A percentile compares a stretch with the other conserved stretches of the same genome.
These are phyloP conservation scores for Pueraria montana DNA, from an alignment of 306 rosid genomes.

Conservation along the genomic window DNA sequence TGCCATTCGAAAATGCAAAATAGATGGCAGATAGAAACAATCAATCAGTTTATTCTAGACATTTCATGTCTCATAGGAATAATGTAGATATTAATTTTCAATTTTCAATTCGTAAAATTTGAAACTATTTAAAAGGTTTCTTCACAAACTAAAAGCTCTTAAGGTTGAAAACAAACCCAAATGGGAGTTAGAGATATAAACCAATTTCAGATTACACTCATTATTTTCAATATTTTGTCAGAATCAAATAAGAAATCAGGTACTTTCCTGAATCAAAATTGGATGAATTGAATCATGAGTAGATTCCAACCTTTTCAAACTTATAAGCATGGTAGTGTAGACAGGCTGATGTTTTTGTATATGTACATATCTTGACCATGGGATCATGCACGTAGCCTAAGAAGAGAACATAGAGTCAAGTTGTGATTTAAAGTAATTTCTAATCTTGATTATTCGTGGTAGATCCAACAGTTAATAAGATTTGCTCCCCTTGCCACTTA, in stretches of 20 bases:
- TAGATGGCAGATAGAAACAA: too few relatives aligned
- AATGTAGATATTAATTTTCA: too few relatives aligned
- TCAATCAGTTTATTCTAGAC: too few relatives aligned
- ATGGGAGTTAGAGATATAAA: conserved; percentile 12
- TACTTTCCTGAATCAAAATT: conserved; percentile 27
- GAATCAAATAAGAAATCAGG: conserved; percentile 1
- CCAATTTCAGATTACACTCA: conserved; percentile 13
- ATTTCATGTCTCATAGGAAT: too few relatives aligned
- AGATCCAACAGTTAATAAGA: conserved; percentile 37
- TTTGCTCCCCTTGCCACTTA: conserved; percentile 53
- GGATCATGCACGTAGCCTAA: conserved; percentile 13
- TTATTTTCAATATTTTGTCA: neutral
- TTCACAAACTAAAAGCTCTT: neutral
- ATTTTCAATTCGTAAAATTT: too few relatives aligned
- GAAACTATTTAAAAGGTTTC: neutral
- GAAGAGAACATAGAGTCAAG: neutral
- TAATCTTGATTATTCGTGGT: conserved; percentile 6
- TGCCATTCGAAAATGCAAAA: too few relatives aligned
- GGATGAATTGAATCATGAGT: conserved; percentile 2
- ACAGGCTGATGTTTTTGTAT: neutral
- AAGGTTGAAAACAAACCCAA: conserved; percentile 16
- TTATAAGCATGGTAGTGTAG: neutral
- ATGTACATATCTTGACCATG: conserved; percentile 5
- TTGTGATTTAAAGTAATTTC: conserved; percentile 14
- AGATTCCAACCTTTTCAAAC: conserved; percentile 3